These are phyloP conservation scores for Proliferodiscus dingleyae DNA, from an alignment of 2,329 filamentous ascomycete genomes.

Conservation along the genomic window DNA sequence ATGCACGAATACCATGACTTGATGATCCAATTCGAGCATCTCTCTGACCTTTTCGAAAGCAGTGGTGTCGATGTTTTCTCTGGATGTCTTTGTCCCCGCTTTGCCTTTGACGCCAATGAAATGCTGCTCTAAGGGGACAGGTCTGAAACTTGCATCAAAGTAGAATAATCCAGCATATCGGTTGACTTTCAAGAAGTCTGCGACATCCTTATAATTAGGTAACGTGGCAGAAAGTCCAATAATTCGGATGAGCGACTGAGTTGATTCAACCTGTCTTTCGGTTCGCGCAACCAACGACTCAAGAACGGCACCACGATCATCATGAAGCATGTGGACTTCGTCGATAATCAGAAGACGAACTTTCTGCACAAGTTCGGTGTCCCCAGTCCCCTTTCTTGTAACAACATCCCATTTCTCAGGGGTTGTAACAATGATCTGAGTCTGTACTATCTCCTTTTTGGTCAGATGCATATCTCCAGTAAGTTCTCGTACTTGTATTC, in stretches of 20 bases:
- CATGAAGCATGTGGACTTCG: slow-evolving; percentile 98
- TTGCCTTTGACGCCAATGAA: slow-evolving; percentile 97
- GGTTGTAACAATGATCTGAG: slow-evolving; percentile 97
- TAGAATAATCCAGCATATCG: slow-evolving; percentile 90
- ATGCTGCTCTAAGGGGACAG: slow-evolving; percentile 93
- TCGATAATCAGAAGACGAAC: slow-evolving; percentile 95
- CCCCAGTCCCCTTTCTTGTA: slow-evolving; percentile 92
- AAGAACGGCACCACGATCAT: slow-evolving; percentile 91
- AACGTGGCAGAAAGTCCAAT: slow-evolving; percentile 92
- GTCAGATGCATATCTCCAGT: slow-evolving; percentile 99
- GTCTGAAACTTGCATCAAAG: slow-evolving; percentile 92
- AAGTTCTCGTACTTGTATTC: slow-evolving; percentile 84
- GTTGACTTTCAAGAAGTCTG: slow-evolving; percentile 96
- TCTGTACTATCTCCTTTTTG: slow-evolving; percentile 91
- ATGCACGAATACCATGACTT: slow-evolving; percentile 99
- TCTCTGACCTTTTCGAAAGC: slow-evolving; percentile 92
- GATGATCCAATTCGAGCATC: slow-evolving; percentile 88
- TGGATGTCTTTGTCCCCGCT: slow-evolving; percentile 70
- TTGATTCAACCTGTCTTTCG: slow-evolving; percentile 94
- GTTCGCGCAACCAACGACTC: slow-evolving; percentile 95
- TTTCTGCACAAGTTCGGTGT: slow-evolving; percentile 96
- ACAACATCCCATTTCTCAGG: slow-evolving; percentile 99
- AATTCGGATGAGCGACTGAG: slow-evolving; percentile 93
- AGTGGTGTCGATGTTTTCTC: slow-evolving; percentile 82
- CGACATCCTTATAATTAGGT: slow-evolving; percentile 94